These are phyloP conservation scores for Leishmania aethiopica DNA, from an alignment of 208 protist genomes.

Conservation along the genomic window DNA sequence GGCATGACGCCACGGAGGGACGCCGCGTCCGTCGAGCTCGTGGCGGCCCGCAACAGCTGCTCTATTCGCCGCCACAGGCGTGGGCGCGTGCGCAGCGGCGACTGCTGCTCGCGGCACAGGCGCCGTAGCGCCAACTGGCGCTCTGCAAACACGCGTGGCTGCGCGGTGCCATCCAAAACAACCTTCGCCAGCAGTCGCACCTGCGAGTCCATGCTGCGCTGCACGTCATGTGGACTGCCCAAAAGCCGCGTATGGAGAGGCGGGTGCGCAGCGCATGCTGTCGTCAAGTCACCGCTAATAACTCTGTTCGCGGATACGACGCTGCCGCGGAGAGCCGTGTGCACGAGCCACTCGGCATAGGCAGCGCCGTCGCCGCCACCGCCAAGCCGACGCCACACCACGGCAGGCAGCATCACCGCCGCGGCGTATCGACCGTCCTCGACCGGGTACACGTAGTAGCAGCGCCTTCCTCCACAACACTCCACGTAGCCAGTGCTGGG, in stretches of 20 bases:
- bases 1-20: constrained; percentile 39
- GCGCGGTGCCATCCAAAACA: not conserved
- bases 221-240: constrained; percentile 32
- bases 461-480: constrained; percentile 31
- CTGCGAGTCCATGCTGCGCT: constrained; percentile 29
- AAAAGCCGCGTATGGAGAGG: constrained; percentile 51
- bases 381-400: constrained; percentile 50
- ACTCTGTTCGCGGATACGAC: not conserved
- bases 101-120: constrained; percentile 35
- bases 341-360: constrained; percentile 30
- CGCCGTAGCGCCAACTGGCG: constrained; percentile 26
- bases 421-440: constrained; percentile 55
- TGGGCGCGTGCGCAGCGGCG: constrained; percentile 30
- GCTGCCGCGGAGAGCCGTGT: constrained; percentile 52
- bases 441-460: constrained; percentile 48
- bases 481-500: constrained; percentile 15
- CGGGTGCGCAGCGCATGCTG: constrained; percentile 27
- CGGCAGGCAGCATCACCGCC: constrained; percentile 35
- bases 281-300: not conserved
- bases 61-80: constrained; percentile 29
- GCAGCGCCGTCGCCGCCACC: constrained; percentile 23
- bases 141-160: not conserved
- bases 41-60: constrained; percentile 42
- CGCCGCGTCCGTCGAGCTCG: constrained; percentile 31
- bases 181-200: constrained; percentile 28